These are phyloP conservation scores for Jackrogersella minutella DNA, from an alignment of 495 filamentous ascomycete genomes.

Conservation along the genomic window DNA sequence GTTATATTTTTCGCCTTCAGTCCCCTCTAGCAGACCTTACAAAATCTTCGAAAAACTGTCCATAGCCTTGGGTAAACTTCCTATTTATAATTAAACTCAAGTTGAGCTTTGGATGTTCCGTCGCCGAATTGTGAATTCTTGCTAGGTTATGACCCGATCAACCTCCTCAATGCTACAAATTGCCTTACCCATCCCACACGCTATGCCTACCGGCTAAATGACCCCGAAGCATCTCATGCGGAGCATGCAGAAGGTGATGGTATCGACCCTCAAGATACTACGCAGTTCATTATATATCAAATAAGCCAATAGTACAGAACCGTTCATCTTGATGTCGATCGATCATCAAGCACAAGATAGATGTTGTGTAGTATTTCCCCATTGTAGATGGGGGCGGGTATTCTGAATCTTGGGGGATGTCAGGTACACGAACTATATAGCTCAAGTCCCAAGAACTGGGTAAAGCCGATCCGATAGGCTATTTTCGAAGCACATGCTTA, in stretches of 20 bases:
- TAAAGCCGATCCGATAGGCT: constrained; percentile 31
- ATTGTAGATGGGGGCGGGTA: constrained; percentile 10
- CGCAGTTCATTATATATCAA: constrained; percentile 1
- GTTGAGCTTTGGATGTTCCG: too few relatives aligned
- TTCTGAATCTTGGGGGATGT: background rate
- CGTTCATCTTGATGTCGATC: background rate
- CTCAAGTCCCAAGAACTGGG: background rate
- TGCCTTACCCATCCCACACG: background rate
- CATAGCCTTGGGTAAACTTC: too few relatives aligned
- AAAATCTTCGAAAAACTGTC: too few relatives aligned
- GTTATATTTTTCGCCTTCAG: too few relatives aligned
- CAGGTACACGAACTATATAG: constrained; percentile 10
- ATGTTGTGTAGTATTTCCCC: constrained; percentile 1
- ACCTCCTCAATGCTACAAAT: background rate
- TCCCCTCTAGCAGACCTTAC: too few relatives aligned
- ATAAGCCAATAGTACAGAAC: background rate
- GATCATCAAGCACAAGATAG: constrained; percentile 1
- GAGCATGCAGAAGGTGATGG: constrained; percentile 12
- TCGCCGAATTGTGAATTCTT: background rate
- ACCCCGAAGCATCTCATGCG: constrained; percentile 2
- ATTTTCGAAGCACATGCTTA: constrained; percentile 17
- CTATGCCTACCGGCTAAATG: constrained; percentile 30
- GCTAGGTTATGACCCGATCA: background rate
- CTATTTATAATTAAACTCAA: too few relatives aligned
- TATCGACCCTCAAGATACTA: constrained; percentile 3